phyloP scores from a whole-genome alignment of 768 basidiomycete species.

The Tylopilus balloui region DNA sequence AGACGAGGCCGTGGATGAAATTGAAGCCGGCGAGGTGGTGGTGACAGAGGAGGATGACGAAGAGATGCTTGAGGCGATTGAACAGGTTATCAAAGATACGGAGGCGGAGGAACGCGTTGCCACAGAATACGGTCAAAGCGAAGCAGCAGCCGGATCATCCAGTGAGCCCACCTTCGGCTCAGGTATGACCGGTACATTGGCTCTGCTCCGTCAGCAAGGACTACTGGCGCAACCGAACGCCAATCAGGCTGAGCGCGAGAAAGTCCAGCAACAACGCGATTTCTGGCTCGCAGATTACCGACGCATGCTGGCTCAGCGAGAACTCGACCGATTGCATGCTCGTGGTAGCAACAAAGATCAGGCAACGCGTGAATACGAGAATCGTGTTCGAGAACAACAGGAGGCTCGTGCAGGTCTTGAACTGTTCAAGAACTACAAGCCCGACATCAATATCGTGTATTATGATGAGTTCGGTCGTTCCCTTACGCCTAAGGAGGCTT shows the following conservation, averaged over 20 bases:
- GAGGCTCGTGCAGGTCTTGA: constrained; percentile 81
- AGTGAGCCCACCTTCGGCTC: constrained; percentile 74
- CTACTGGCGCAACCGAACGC: constrained; percentile 60
- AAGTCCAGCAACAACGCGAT: constrained; percentile 78
- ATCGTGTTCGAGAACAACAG: constrained; percentile 84
- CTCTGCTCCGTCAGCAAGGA: constrained; percentile 89
- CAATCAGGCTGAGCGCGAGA: constrained; percentile 74
- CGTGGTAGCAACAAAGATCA: constrained; percentile 88
- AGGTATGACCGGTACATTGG: constrained; percentile 86
- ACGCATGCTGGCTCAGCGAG: constrained; percentile 67
- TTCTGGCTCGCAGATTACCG: constrained; percentile 88
- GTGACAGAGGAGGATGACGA: constrained; percentile 80
- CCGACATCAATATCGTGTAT: constrained; percentile 94
- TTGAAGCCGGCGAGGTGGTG: constrained; percentile 77
- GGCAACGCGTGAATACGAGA: constrained; percentile 91
- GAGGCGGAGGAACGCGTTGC: constrained; percentile 50
- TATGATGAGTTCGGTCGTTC: constrained; percentile 92
- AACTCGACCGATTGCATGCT: constrained; percentile 70
- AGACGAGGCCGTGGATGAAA: constrained; percentile 64
- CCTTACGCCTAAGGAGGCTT: constrained; percentile 92
- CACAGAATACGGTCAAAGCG: constrained; percentile 30
- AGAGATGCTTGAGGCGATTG: constrained; percentile 75
- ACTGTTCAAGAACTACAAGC: constrained; percentile 90
- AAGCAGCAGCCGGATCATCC: constrained; percentile 53
- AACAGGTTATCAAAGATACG: constrained; percentile 58